These are phyloP conservation scores for Leccinum pallidistipes DNA, from an alignment of 1,284 basidiomycete genomes.

Conservation along the genomic window DNA sequence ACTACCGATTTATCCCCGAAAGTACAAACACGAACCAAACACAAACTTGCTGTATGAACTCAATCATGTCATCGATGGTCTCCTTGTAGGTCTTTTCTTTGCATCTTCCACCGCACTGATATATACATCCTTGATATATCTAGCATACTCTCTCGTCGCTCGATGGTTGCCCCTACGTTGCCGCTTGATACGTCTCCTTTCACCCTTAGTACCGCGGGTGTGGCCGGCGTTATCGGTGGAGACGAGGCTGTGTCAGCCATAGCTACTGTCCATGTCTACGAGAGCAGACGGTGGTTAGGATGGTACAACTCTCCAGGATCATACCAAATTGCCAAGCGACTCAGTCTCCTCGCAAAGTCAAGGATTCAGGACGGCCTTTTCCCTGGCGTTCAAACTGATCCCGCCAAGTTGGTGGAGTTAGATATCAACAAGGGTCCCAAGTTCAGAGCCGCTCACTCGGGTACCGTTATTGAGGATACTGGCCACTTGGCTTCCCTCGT, in stretches of 20 bases:
- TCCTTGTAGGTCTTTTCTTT: constrained; percentile 8
- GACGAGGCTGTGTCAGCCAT: constrained; percentile 38
- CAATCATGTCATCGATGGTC: background rate
- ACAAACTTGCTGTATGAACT: constrained; percentile 6
- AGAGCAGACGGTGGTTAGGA: constrained; percentile 31
- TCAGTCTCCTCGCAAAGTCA: constrained; percentile 27
- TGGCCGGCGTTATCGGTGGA: constrained; percentile 34
- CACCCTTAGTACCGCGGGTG: constrained; percentile 31
- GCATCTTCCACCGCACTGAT: constrained; percentile 2
- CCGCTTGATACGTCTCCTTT: constrained; percentile 23
- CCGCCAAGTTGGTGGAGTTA: constrained; percentile 29
- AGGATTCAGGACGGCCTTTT: constrained; percentile 33
- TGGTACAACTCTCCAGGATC: constrained; percentile 41
- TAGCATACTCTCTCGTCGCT: constrained; percentile 18
- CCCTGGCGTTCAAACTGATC: constrained; percentile 32
- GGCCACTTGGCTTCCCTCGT: constrained; percentile 30
- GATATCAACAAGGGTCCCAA: constrained; percentile 30
- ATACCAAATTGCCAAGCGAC: constrained; percentile 35
- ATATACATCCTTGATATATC: constrained; percentile 23
- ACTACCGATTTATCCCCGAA: background rate
- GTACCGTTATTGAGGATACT: constrained; percentile 28
- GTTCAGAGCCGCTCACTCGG: constrained; percentile 31
- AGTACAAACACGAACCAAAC: background rate
- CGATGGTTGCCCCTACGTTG: constrained; percentile 8
- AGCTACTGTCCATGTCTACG: constrained; percentile 35